Evolutionary conservation across 371 early-diverging fungal genomes (phyloP), one percentile per base, ranked within the genome.

Genomic region (Apophysomyces elegans): DNA sequence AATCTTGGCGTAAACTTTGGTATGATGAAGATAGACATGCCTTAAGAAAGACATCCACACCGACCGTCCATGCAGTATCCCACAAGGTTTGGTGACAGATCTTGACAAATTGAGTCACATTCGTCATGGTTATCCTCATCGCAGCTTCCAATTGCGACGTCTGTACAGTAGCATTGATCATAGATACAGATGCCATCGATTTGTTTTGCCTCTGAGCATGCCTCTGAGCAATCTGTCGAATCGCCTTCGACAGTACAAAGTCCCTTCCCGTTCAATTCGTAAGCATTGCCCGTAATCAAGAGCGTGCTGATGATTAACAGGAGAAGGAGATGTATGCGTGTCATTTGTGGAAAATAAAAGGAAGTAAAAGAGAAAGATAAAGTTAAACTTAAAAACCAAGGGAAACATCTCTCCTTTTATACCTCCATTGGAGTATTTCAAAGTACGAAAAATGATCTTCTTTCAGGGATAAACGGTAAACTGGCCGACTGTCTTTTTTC

Each of bases 51-150:
- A 50, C 79, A 79, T 58, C 70, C 72, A 45, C 79, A 79, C 59
- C 73, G 77, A 37, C 65, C 71, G 60, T 76, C 71, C 71, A 73
- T 72, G 64, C 79, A 79, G 36, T 76, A 70, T 5, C 79, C 79
- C 63, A 76, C 46, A 8, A 72, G 50, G 35, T 60, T 61, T 56
- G 69, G 54, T 37, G 74, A 72, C 63, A 79, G 69, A 47, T 74
- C 75, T 69, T 76, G 75, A 66, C 79, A 79, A 32, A 76, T 56
- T 21, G 79, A 70, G 61, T 79, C 75, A 47, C 79, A 79, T 14
- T 63, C 65, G 64, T 79, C 79, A 45, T 79, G 79, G 43, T 79
- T 69, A 39, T 76, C 69, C 47, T 79, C 77, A 54, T 74, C 69
- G 18, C 75, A 75, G 59, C 67, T 66, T 37, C 71, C 71, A 36